Evolutionary conservation across 148 eudicot genomes (phyloP).

Genomic region (Chenopodium berlandieri): DNA sequence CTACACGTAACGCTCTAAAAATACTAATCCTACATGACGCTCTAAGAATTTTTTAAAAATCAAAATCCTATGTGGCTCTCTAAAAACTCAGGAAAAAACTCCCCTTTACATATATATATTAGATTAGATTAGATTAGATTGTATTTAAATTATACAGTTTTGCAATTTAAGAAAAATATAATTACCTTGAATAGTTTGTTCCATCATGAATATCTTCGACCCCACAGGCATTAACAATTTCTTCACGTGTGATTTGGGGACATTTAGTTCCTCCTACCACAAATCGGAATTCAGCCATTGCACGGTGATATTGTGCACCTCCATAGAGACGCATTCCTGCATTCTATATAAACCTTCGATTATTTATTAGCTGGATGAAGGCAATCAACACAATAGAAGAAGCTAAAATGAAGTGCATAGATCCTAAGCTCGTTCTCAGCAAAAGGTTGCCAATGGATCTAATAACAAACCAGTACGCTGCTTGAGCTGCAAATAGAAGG

Average conservation of each 20-base stretch:
- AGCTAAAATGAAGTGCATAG: background rate
- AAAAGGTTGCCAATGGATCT: background rate
- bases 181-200: conserved; percentile 92
- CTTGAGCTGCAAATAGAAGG: background rate
- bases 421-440: background rate
- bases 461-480: background rate
- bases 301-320: conserved; percentile 98
- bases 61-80: no score
- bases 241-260: conserved; percentile 96
- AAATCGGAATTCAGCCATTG: conserved; percentile 99
- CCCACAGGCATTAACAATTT: conserved; percentile 99
- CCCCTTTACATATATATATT: no score
- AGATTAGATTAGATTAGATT: background rate
- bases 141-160: background rate
- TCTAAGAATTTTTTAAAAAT: no score
- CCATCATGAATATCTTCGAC: conserved; percentile 99
- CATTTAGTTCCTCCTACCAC: conserved; percentile 96
- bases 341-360: conserved; percentile 47
- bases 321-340: conserved; percentile 99
- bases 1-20: no score
- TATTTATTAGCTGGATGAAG: background rate
- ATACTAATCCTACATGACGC: no score
- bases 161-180: background rate
- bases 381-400: conserved; percentile 10
- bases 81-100: no score